A percentile compares a stretch with the other conserved stretches of the same genome.
These are phyloP conservation scores for Platanus orientalis DNA, from an alignment of 164 flowering plant species.

Conservation along the genomic window DNA sequence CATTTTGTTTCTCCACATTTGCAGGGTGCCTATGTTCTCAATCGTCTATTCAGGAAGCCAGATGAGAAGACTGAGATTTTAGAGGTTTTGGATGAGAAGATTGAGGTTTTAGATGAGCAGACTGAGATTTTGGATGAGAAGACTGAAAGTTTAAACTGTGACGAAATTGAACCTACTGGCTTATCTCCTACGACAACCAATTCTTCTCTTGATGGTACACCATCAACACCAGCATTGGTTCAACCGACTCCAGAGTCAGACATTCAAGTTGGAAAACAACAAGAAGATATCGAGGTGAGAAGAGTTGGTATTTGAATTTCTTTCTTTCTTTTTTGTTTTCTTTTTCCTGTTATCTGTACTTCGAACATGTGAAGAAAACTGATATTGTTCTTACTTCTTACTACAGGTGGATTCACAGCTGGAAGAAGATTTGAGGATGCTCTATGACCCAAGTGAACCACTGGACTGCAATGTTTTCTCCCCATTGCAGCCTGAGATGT, in stretches of 20 bases:
- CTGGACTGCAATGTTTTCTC: conserved; percentile 21
- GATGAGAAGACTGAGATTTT: too few species aligned
- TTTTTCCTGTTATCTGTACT: too few species aligned
- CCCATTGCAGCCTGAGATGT: conserved; percentile 21
- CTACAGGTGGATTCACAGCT: conserved; percentile 23
- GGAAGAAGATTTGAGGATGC: too few species aligned
- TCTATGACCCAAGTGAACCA: conserved; percentile 9
- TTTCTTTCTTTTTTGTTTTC: too few species aligned
- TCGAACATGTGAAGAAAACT: neutral
- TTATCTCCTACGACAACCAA: conserved; percentile 32
- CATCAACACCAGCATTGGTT: conserved; percentile 25
- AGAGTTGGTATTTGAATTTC: conserved; percentile 14
- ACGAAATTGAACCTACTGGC: conserved; percentile 40
- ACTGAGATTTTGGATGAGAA: too few species aligned
- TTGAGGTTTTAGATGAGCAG: too few species aligned
- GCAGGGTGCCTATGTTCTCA: conserved; percentile 65
- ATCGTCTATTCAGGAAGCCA: conserved; percentile 63
- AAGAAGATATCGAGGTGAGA: conserved; percentile 1
- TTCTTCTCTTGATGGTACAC: conserved; percentile 31
- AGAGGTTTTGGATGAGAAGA: too few species aligned
- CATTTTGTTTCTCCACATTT: too few species aligned
- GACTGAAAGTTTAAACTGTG: conserved; percentile 35
- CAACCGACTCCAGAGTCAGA: conserved; percentile 17
- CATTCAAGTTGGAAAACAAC: conserved; percentile 13
- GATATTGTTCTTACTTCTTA: neutral